Evolutionary conservation across 2,329 filamentous ascomycete species (phyloP).

Genomic region (Hymenoscyphus salicellus): DNA sequence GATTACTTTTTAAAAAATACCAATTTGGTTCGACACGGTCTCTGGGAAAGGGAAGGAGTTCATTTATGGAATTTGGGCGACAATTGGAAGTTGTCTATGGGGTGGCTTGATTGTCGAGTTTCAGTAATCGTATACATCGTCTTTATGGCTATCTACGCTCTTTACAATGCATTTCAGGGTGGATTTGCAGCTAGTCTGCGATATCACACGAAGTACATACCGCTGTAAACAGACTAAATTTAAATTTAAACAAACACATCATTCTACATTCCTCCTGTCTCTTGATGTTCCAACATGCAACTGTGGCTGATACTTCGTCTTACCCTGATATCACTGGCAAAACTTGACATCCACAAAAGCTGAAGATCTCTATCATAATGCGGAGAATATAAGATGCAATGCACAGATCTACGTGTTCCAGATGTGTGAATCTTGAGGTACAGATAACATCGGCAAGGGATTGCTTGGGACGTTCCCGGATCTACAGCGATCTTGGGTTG

Average conservation of each 20-base stretch:
- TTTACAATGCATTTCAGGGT: conserved; percentile 13
- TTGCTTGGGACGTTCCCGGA: too few relatives aligned
- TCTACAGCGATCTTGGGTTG: neutral
- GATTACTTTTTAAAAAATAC: conserved; percentile 15
- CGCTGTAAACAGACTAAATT: neutral
- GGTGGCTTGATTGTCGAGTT: neutral
- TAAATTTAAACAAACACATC: neutral
- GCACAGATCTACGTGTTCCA: neutral
- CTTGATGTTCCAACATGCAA: neutral
- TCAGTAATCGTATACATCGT: conserved; percentile 16
- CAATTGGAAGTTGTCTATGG: neutral
- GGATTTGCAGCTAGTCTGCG: conserved; percentile 9
- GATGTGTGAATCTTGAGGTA: neutral
- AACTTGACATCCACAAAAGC: neutral
- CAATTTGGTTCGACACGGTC: conserved; percentile 16
- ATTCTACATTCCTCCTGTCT: neutral
- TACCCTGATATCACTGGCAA: neutral
- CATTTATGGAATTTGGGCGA: conserved; percentile 10
- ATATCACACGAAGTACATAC: neutral
- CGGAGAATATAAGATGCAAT: neutral
- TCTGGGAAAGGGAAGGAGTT: conserved; percentile 25
- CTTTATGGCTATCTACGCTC: conserved; percentile 21
- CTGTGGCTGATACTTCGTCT: neutral
- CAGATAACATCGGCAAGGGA: neutral
- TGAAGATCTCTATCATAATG: neutral